Conservation (phyloP, 1,284 basidiomycete species). For the Trichosporon faecale region DNA sequence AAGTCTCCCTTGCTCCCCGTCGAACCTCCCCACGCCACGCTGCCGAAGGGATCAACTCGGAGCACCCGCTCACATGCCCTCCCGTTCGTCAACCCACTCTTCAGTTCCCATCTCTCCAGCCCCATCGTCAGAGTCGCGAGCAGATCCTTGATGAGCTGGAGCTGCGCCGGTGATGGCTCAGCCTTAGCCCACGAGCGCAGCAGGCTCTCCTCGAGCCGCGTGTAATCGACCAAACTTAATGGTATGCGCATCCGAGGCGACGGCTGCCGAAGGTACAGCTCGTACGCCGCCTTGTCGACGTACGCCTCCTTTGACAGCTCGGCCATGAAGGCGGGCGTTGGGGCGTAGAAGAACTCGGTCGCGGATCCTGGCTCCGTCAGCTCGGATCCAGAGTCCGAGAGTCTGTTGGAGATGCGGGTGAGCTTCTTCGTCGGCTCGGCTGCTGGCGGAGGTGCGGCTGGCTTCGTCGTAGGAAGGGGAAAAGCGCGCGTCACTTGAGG, state of each 20-base stretch:
- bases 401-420: neutral
- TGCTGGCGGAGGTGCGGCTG: neutral
- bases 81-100: neutral
- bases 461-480: neutral
- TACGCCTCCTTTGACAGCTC: neutral
- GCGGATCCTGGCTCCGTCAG: neutral
- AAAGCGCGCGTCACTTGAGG: neutral
- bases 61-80: slow-evolving; percentile 22
- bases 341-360: neutral
- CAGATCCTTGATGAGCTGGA: neutral
- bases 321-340: neutral
- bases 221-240: no score
- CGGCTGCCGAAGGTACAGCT: neutral
- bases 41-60: slow-evolving; percentile 51
- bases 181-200: slow-evolving; percentile 10
- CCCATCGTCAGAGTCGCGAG: neutral
- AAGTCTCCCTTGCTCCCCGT: slow-evolving; percentile 44
- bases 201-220: neutral
- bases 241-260: neutral
- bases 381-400: neutral
- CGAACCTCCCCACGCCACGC: slow-evolving; percentile 50
- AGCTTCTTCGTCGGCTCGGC: neutral
- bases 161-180: neutral
- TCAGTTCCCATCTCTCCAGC: neutral
- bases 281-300: neutral